phyloP scores from a whole-genome alignment of 352 stramenopile species.

The Pythium guiyangense region DNA sequence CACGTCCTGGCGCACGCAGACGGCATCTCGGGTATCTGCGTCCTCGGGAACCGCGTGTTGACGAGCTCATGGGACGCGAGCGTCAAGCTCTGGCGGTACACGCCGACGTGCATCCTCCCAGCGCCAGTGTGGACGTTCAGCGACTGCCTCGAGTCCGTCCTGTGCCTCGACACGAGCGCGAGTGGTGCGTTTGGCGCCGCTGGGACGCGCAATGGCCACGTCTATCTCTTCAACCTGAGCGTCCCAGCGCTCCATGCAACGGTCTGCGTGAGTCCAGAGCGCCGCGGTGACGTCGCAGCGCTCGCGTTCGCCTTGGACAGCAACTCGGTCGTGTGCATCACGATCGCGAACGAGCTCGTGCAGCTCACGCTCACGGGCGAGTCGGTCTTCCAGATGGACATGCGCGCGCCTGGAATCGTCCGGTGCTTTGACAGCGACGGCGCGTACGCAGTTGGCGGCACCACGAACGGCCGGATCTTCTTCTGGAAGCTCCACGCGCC shows the following conservation, averaged over 20 bases:
- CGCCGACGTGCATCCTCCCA: conserved; percentile 38
- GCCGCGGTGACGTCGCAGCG: conserved; percentile 39
- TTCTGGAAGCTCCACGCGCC: conserved; percentile 63
- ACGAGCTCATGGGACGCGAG: conserved; percentile 79
- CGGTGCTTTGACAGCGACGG: conserved; percentile 74
- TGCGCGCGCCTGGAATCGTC: conserved; percentile 27
- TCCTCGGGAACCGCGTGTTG: conserved; percentile 50
- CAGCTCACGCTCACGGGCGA: conserved; percentile 51
- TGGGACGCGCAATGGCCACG: conserved; percentile 46
- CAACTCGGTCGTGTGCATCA: conserved; percentile 60
- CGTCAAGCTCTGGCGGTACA: conserved; percentile 75
- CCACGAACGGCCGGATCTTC: conserved; percentile 49
- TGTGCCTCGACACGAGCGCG: conserved; percentile 61
- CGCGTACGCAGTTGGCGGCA: conserved; percentile 62
- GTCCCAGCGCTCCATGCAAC: conserved; percentile 20
- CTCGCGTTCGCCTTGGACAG: conserved; percentile 47
- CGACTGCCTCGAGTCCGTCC: conserved; percentile 57
- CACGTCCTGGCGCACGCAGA: conserved; percentile 62
- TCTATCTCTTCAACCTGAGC: conserved; percentile 52
- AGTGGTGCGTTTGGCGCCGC: conserved; percentile 44
- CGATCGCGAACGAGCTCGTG: conserved; percentile 60
- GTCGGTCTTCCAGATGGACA: conserved; percentile 42
- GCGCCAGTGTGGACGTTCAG: conserved; percentile 50
- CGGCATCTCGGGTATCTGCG: conserved; percentile 64
- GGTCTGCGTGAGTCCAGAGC: conserved; percentile 28